Evolutionary conservation across 2,329 filamentous ascomycete genomes (phyloP).

Genomic region (Bipolaris gigantea): DNA sequence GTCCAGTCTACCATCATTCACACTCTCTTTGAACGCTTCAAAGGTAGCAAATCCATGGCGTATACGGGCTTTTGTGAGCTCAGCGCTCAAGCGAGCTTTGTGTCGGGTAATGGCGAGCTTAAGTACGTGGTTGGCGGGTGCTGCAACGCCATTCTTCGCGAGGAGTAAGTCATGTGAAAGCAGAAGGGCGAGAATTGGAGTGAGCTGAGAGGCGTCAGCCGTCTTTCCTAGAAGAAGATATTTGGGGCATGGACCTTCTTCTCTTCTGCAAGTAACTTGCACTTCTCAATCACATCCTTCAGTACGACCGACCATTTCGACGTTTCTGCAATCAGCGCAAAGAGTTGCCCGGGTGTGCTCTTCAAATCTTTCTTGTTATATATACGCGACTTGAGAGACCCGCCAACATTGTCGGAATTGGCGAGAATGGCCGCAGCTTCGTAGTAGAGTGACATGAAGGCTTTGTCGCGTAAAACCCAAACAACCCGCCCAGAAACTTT

Average conservation of each 20-base stretch:
- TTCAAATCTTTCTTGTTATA: constrained; percentile 75
- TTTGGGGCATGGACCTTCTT: constrained; percentile 65
- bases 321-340: constrained; percentile 82
- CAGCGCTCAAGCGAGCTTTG: constrained; percentile 76
- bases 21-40: constrained; percentile 63
- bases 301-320: constrained; percentile 88
- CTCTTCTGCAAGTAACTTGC: constrained; percentile 76
- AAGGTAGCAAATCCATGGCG: constrained; percentile 69
- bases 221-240: background rate
- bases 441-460: constrained; percentile 87
- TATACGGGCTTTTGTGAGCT: constrained; percentile 79
- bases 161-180: constrained; percentile 85
- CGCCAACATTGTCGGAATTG: constrained; percentile 65
- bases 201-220: constrained; percentile 60
- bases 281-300: constrained; percentile 84
- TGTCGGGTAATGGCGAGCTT: constrained; percentile 76
- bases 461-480: constrained; percentile 4
- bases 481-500: constrained; percentile 4
- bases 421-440: constrained; percentile 79
- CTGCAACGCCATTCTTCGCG: constrained; percentile 77
- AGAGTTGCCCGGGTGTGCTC: constrained; percentile 78
- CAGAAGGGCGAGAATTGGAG: constrained; percentile 76
- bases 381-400: constrained; percentile 83
- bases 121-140: constrained; percentile 77
- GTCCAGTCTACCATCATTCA: constrained; percentile 51